phyloP scores from a whole-genome alignment of 495 filamentous ascomycete species.

The Aspergillus carlsbadensis region DNA sequence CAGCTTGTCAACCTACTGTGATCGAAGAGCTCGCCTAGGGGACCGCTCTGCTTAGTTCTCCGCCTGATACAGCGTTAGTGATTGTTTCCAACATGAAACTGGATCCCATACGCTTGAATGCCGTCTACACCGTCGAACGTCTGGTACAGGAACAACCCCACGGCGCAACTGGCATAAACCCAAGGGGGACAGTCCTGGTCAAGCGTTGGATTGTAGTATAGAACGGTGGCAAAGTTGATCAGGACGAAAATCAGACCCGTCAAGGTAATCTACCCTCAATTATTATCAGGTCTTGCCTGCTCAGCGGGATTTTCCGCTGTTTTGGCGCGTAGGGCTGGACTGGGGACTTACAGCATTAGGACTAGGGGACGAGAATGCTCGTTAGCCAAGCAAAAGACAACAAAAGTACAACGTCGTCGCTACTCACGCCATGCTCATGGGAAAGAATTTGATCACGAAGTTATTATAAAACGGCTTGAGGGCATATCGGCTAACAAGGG shows the following conservation, averaged over 20 bases:
- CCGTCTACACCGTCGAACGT: slow-evolving; percentile 98
- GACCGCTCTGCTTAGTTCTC: slow-evolving; percentile 88
- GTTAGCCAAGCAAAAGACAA: slow-evolving; percentile 21
- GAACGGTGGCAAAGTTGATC: slow-evolving; percentile 84
- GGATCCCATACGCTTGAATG: slow-evolving; percentile 71
- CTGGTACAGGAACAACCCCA: slow-evolving; percentile 92
- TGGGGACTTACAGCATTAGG: slow-evolving; percentile 58
- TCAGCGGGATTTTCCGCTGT: background rate
- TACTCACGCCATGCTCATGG: slow-evolving; percentile 88
- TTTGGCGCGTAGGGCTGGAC: slow-evolving; percentile 1
- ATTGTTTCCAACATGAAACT: background rate
- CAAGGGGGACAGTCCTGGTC: slow-evolving; percentile 91
- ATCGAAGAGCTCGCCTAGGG: slow-evolving; percentile 94
- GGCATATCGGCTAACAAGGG: slow-evolving; percentile 82
- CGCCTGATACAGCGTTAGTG: slow-evolving; percentile 51
- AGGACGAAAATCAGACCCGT: slow-evolving; percentile 90
- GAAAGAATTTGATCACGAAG: slow-evolving; percentile 89
- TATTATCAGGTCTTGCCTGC: slow-evolving; percentile 1
- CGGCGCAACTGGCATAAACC: slow-evolving; percentile 91
- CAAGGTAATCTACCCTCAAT: slow-evolving; percentile 68
- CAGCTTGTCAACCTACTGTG: slow-evolving; percentile 60
- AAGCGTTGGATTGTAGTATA: slow-evolving; percentile 94
- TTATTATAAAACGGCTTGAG: slow-evolving; percentile 98
- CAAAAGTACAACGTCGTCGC: slow-evolving; percentile 18
- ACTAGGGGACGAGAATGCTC: slow-evolving; percentile 32